Conservation (phyloP, 1,284 basidiomycete species). For the Ustilago xerochloae region DNA sequence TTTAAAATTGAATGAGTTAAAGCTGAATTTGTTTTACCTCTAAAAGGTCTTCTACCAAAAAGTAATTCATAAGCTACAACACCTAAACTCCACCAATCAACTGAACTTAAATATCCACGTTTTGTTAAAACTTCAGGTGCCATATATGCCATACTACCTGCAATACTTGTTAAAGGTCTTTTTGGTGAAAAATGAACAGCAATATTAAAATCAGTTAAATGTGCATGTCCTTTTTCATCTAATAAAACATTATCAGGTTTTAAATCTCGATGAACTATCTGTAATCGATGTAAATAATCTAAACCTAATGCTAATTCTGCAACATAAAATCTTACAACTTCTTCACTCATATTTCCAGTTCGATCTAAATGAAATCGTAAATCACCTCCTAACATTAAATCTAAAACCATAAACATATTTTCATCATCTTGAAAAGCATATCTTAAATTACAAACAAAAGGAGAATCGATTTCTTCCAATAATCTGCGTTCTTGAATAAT, state of each 20-base stretch:
- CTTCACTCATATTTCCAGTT: slow-evolving; percentile 79
- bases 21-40: slow-evolving; percentile 62
- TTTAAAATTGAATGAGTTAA: slow-evolving; percentile 62
- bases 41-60: slow-evolving; percentile 60
- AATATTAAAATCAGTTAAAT: slow-evolving; percentile 98
- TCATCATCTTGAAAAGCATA: slow-evolving; percentile 98
- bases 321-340: slow-evolving; percentile 86
- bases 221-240: slow-evolving; percentile 90
- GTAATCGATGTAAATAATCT: slow-evolving; percentile 87
- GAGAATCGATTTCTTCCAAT: slow-evolving; percentile 83
- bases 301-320: slow-evolving; percentile 87
- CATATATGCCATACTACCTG: slow-evolving; percentile 94
- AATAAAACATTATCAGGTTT: slow-evolving; percentile 97
- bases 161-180: slow-evolving; percentile 86
- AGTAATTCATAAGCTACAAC: slow-evolving; percentile 62
- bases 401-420: slow-evolving; percentile 96
- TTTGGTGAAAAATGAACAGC: slow-evolving; percentile 94
- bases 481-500: slow-evolving; percentile 81
- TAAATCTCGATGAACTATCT: slow-evolving; percentile 83
- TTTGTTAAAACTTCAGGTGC: slow-evolving; percentile 67
- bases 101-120: slow-evolving; percentile 58
- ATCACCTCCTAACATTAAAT: slow-evolving; percentile 95
- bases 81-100: slow-evolving; percentile 64
- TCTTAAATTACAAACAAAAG: slow-evolving; percentile 91
- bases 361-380: slow-evolving; percentile 91